phyloP scores from a whole-genome alignment of 1,284 basidiomycete species.

The Sutorius eximius region DNA sequence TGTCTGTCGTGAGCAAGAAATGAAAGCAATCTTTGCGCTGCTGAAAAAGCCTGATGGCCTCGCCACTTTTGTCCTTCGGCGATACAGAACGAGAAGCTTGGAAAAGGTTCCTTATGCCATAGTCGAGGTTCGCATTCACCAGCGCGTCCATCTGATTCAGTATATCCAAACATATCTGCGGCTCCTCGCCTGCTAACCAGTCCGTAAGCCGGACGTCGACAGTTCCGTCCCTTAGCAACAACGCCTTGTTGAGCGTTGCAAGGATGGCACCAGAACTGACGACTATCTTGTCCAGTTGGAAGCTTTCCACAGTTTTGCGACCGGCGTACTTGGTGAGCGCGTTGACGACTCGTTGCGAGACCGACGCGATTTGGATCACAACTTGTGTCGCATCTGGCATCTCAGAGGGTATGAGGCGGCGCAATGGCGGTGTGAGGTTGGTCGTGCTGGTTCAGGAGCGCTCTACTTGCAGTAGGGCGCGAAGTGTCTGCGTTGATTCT shows the following conservation, averaged over 20 bases:
- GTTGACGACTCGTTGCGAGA: neutral
- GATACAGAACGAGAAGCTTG: neutral
- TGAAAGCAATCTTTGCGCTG: neutral
- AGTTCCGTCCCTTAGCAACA: neutral
- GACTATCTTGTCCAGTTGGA: conserved; percentile 12
- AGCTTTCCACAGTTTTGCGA: conserved; percentile 15
- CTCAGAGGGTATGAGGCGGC: too few relatives aligned
- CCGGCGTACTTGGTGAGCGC: neutral
- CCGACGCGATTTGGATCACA: neutral
- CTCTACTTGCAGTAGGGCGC: too few relatives aligned
- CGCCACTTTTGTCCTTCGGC: neutral
- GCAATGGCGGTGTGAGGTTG: too few relatives aligned
- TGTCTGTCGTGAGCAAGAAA: neutral
- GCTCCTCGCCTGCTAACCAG: neutral
- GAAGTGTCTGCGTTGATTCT: too few relatives aligned
- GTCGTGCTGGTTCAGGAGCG: too few relatives aligned
- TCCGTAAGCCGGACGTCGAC: conserved; percentile 2
- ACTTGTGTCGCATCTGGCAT: too few relatives aligned
- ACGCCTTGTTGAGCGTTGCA: conserved; percentile 1
- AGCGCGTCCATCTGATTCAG: neutral
- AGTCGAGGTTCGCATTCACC: neutral
- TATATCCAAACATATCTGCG: neutral
- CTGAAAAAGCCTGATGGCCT: neutral
- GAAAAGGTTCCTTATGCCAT: neutral
- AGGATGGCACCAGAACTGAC: conserved; percentile 2